These are phyloP conservation scores for Skeletonema costatum DNA, from an alignment of 108 stramenopile species.

Conservation along the genomic window DNA sequence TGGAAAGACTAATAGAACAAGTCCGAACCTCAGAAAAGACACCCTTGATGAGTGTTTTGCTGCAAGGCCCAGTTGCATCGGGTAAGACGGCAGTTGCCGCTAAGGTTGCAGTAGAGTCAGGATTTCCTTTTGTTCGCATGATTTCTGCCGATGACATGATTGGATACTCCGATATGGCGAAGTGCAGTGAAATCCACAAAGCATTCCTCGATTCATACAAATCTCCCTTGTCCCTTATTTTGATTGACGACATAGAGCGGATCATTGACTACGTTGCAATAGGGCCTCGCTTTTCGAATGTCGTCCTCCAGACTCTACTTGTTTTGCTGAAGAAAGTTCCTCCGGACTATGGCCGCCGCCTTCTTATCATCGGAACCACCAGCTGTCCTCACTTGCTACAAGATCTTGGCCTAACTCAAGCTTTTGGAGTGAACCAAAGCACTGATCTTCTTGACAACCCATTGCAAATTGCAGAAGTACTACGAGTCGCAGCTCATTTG, in stretches of 20 bases:
- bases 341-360: slow-evolving; percentile 85
- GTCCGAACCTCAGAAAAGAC: slow-evolving; percentile 85
- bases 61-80: slow-evolving; percentile 82
- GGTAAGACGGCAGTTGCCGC: slow-evolving; percentile 99
- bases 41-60: slow-evolving; percentile 91
- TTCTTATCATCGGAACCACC: slow-evolving; percentile 96
- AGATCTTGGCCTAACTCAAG: slow-evolving; percentile 90
- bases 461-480: slow-evolving; percentile 83
- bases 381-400: slow-evolving; percentile 86
- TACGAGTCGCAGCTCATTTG: slow-evolving; percentile 84
- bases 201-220: slow-evolving; percentile 98
- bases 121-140: slow-evolving; percentile 95
- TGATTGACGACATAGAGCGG: slow-evolving; percentile 98
- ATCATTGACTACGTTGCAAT: slow-evolving; percentile 98
- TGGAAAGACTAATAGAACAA: slow-evolving; percentile 92
- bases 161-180: slow-evolving; percentile 86
- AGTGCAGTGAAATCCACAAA: slow-evolving; percentile 90
- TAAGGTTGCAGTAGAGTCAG: slow-evolving; percentile 91
- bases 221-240: slow-evolving; percentile 93
- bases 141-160: slow-evolving; percentile 98
- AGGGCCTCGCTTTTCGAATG: slow-evolving; percentile 97
- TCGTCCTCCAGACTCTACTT: slow-evolving; percentile 96
- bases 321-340: slow-evolving; percentile 97
- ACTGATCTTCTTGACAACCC: slow-evolving; percentile 87
- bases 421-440: slow-evolving; percentile 89